Conservation (phyloP, 2,329 filamentous ascomycete genomes). For the Exophiala bonariae region DNA sequence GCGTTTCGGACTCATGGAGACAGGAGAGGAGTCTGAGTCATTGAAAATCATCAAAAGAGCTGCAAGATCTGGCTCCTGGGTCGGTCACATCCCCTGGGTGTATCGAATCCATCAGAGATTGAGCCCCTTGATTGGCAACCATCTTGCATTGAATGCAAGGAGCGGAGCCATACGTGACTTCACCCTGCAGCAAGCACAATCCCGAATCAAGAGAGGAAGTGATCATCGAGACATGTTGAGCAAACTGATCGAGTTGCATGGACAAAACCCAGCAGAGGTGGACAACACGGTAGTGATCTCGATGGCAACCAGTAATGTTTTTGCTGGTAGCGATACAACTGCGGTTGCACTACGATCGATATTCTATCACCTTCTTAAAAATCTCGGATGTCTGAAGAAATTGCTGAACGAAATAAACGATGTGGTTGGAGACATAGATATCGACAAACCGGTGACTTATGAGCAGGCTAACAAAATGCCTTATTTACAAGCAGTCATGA, state of each 20-base stretch:
- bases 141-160: neutral
- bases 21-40: slow-evolving; percentile 33
- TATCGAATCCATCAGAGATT: neutral
- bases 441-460: slow-evolving; percentile 26
- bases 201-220: neutral
- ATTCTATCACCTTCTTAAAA: slow-evolving; percentile 33
- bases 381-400: slow-evolving; percentile 25
- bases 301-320: slow-evolving; percentile 32
- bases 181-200: neutral
- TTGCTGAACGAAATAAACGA: slow-evolving; percentile 28
- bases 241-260: slow-evolving; percentile 8
- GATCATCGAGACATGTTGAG: slow-evolving; percentile 4
- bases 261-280: slow-evolving; percentile 26
- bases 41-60: neutral
- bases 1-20: slow-evolving; percentile 41
- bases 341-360: slow-evolving; percentile 32
- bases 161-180: neutral
- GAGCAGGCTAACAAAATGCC: slow-evolving; percentile 31
- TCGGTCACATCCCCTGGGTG: slow-evolving; percentile 1
- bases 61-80: neutral
- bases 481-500: slow-evolving; percentile 33
- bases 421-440: slow-evolving; percentile 3
- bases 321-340: slow-evolving; percentile 38
- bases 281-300: slow-evolving; percentile 30
- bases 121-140: neutral